A percentile compares a stretch with the other conserved stretches of the same genome.
phyloP scores from a whole-genome alignment of 2,329 filamentous ascomycete genomes.

The Venturia effusa region DNA sequence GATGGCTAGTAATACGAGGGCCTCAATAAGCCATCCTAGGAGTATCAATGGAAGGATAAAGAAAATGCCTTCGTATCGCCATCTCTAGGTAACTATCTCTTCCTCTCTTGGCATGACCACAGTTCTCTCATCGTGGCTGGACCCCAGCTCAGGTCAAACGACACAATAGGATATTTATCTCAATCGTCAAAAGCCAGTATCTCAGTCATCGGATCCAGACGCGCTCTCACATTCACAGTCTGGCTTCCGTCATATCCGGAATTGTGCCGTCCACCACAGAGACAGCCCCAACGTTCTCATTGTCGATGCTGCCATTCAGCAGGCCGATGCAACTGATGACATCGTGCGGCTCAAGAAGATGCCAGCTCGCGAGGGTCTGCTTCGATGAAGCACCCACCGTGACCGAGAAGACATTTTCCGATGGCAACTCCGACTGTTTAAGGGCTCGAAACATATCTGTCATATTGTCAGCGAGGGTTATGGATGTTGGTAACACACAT shows the following conservation, averaged over 20 bases:
- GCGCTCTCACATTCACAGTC: neutral
- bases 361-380: constrained; percentile 82
- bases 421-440: constrained; percentile 42
- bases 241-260: constrained; percentile 19
- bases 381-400: constrained; percentile 89
- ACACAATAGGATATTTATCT: no score
- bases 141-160: neutral
- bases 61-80: neutral
- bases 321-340: constrained; percentile 42
- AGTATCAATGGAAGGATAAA: neutral
- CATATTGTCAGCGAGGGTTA: constrained; percentile 13
- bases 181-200: neutral
- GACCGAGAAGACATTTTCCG: constrained; percentile 72
- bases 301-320: constrained; percentile 39
- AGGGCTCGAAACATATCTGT: constrained; percentile 76
- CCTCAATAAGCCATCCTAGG: neutral
- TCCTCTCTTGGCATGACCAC: neutral
- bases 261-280: constrained; percentile 28
- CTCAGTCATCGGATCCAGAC: no score
- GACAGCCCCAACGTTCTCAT: constrained; percentile 29
- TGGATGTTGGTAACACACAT: neutral
- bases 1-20: neutral
- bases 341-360: constrained; percentile 63
- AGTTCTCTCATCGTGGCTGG: neutral
- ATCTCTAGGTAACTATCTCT: neutral